Percentiles rank a stretch among this genome's conserved stretches.
These are phyloP conservation scores for Papilionanthe hybrid DNA, from an alignment of 116 monocot genomes.

Conservation along the genomic window DNA sequence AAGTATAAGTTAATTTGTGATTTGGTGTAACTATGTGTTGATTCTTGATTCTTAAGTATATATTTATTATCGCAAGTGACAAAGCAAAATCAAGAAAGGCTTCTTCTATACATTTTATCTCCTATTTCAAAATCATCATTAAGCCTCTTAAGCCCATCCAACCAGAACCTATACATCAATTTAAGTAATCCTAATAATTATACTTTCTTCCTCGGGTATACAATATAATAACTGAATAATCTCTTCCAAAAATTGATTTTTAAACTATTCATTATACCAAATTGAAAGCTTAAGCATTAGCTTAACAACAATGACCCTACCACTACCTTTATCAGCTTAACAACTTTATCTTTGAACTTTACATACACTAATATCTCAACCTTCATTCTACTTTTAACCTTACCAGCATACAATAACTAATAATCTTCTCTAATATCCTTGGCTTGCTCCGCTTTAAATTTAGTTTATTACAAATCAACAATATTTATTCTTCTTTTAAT, in stretches of 20 bases:
- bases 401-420: neutral
- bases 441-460: neutral
- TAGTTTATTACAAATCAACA: neutral
- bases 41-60: neutral
- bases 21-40: neutral
- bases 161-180: too few relatives aligned
- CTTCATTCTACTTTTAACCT: neutral
- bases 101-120: too few relatives aligned
- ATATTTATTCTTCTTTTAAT: neutral
- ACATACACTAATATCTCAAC: neutral
- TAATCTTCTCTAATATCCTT: neutral
- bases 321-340: neutral
- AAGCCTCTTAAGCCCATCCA: too few relatives aligned
- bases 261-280: neutral
- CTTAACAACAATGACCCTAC: neutral
- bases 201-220: neutral
- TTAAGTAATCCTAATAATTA: too few relatives aligned
- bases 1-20: neutral
- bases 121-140: too few relatives aligned
- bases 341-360: neutral
- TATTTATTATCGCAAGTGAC: neutral
- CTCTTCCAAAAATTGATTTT: neutral
- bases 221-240: neutral
- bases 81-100: too few relatives aligned
- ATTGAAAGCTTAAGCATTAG: neutral